phyloP scores from a whole-genome alignment of 768 basidiomycete species.

The Boletus sp. region DNA sequence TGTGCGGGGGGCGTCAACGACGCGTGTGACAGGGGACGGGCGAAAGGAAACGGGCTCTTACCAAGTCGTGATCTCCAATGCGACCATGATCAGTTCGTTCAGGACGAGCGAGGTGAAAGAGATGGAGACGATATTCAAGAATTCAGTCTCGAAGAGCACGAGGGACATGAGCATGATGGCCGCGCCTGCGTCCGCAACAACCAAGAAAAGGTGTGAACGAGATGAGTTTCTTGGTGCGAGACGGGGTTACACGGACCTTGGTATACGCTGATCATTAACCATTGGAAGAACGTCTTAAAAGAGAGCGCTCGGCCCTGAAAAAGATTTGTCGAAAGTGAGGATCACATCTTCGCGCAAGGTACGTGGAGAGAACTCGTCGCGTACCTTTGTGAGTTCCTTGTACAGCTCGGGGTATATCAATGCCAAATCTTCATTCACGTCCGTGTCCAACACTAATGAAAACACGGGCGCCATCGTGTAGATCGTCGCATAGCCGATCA shows the following conservation, averaged over 20 bases:
- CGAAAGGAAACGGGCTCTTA: constrained; percentile 26
- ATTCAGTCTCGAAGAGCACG: constrained; percentile 94
- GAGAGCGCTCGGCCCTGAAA: constrained; percentile 88
- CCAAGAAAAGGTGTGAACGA: background rate
- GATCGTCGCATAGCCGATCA: constrained; percentile 94
- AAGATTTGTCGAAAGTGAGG: background rate
- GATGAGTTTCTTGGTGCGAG: background rate
- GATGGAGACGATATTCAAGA: constrained; percentile 96
- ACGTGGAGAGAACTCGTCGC: background rate
- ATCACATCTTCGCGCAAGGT: background rate
- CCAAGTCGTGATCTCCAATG: constrained; percentile 97
- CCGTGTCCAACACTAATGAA: constrained; percentile 92
- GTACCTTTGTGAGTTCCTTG: constrained; percentile 94
- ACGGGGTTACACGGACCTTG: constrained; percentile 63
- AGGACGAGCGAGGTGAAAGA: constrained; percentile 95
- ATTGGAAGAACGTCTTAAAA: constrained; percentile 98
- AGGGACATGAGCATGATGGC: constrained; percentile 99
- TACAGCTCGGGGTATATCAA: constrained; percentile 96
- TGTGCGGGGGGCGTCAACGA: background rate
- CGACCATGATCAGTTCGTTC: constrained; percentile 99
- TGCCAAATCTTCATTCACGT: constrained; percentile 94
- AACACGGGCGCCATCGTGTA: constrained; percentile 99
- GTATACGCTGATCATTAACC: constrained; percentile 97
- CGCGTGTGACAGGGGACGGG: background rate
- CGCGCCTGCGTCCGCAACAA: constrained; percentile 55